Base-by-base conservation (phyloP, 257 asterid genomes). In the Jacaranda mimosifolia region DNA sequence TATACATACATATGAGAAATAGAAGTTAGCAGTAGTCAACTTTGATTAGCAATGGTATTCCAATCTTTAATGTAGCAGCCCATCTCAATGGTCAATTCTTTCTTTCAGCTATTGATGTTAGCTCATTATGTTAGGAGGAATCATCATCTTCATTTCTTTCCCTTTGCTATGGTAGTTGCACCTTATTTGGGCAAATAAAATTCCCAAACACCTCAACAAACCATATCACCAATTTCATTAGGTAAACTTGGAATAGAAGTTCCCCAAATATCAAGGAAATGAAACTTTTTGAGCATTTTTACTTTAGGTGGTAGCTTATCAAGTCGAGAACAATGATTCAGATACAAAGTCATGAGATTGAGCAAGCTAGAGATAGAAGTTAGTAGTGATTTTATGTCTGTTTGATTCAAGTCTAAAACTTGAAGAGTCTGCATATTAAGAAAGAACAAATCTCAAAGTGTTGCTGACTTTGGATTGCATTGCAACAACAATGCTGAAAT, bases 191-290 rank as follows among this genome's bases (percentile, higher is more conserved):
- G 62, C 6, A 48, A 74, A 74, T 42, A 77, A 68, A 5, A 74
- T n/a, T 60, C 83, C n/a, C 52, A 79, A 72, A 43, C 74, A 79
- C 68, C 36, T 80, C 73, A 80, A 42, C 1, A 3, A 45, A 4
- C 0, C 74, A 79, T 72, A 7, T n/a, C 39, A 32, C 73, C 36
- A 2, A 74, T 62, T 74, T 48, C 73, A 6, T 26, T 3, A 1
- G 80, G 77, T 8, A 80, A 68, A 3, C 6, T 0, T 6, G 11
- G 38, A 21, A 80, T 68, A 7, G 73, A 68, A 39, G 80, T 80
- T 14, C 83, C 68, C 2, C 83, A 68, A 60, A 74, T 74, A 60
- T 80, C 80, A 52, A 80, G 72, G 6, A 80, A 43, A 52, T 80
- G 73, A 26, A 80, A 73, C 68, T 74, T 67, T 56, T 36, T 3